Evolutionary conservation across 345 rosid genomes (phyloP).

Genomic region (Rhodamnia rubescens): DNA sequence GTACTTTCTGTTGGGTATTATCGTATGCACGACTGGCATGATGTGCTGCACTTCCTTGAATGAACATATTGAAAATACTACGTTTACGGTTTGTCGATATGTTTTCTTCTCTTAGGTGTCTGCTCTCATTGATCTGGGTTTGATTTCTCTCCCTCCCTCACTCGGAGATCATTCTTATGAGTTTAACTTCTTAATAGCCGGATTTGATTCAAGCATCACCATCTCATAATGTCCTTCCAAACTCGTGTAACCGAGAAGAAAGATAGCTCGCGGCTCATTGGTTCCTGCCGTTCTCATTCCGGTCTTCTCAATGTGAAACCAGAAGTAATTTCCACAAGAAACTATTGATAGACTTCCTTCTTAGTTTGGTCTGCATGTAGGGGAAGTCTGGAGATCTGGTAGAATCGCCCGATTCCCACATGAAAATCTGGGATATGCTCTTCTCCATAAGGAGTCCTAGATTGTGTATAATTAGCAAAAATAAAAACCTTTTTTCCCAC

Average conservation of each 20-base stretch:
- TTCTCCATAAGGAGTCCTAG: background rate
- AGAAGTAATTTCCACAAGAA: background rate
- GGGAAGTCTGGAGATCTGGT: background rate
- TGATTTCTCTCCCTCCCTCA: background rate
- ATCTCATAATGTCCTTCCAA: background rate
- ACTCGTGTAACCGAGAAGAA: background rate
- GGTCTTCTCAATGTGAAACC: background rate
- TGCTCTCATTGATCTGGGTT: background rate
- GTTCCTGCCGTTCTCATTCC: background rate
- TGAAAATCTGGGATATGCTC: background rate
- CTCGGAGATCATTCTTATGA: background rate
- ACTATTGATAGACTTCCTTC: background rate
- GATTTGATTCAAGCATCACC: background rate
- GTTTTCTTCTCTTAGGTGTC: background rate
- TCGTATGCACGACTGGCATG: background rate
- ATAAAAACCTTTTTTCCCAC: background rate
- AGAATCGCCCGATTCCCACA: background rate
- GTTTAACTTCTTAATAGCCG: background rate
- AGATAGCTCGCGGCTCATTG: background rate
- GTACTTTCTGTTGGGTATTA: background rate
- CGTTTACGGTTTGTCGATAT: background rate
- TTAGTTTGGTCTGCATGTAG: background rate
- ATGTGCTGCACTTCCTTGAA: background rate
- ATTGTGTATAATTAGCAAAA: background rate
- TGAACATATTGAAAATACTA: background rate